These are phyloP conservation scores for Fraxinus greggii DNA, from an alignment of 305 asterid genomes.

Conservation along the genomic window DNA sequence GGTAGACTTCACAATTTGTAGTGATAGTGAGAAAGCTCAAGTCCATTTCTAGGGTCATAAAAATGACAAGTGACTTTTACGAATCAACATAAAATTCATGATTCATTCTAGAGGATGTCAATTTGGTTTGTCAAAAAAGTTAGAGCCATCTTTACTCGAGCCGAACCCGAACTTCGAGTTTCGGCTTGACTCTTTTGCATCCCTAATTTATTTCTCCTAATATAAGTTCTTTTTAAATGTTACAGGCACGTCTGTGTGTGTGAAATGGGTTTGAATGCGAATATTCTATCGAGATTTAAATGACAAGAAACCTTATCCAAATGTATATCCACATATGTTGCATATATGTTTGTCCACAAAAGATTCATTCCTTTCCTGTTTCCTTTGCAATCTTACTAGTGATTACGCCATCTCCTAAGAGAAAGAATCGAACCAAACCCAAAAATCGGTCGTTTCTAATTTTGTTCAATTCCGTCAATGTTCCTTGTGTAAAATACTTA, in stretches of 20 bases:
- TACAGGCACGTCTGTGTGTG: too few relatives aligned
- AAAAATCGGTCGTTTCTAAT: neutral
- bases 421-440: neutral
- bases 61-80: conserved; percentile 12
- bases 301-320: neutral
- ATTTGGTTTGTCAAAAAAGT: neutral
- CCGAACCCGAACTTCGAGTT: neutral
- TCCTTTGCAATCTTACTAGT: neutral
- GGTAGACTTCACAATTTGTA: conserved; percentile 16
- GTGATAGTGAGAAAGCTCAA: conserved; percentile 6
- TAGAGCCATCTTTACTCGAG: neutral
- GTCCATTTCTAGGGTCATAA: conserved; percentile 8
- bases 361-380: neutral
- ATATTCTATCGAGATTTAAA: neutral
- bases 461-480: neutral
- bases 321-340: neutral
- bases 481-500: neutral
- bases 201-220: neutral
- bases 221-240: conserved; percentile 26
- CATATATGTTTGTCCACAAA: neutral
- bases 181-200: neutral
- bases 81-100: neutral
- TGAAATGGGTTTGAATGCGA: neutral
- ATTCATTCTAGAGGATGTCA: neutral
- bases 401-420: neutral